Evolutionary conservation across 257 asterid genomes (phyloP).

Genomic region (Gardenia jasminoides): DNA sequence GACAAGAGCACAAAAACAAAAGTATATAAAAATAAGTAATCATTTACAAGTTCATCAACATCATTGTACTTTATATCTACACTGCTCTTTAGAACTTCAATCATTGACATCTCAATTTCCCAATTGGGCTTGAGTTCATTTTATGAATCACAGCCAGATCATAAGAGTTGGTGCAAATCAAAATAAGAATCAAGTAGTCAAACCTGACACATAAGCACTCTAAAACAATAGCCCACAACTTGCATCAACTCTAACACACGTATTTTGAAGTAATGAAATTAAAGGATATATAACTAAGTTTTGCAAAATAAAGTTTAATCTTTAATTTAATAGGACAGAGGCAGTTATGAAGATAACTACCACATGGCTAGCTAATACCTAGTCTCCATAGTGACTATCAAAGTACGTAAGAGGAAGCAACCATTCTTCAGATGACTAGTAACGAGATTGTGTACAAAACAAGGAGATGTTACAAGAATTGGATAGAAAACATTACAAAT

Average conservation of each 20-base stretch:
- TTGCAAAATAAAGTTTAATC: too few relatives aligned
- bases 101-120: slow-evolving; percentile 65
- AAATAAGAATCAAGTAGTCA: too few relatives aligned
- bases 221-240: too few relatives aligned
- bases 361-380: not conserved
- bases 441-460: not conserved
- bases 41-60: slow-evolving; percentile 63
- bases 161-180: not conserved
- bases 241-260: too few relatives aligned
- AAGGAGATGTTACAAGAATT: not conserved
- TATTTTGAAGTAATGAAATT: too few relatives aligned
- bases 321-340: too few relatives aligned
- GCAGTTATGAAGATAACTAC: not conserved
- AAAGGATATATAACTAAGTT: too few relatives aligned
- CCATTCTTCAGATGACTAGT: not conserved
- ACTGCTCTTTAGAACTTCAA: slow-evolving; percentile 66
- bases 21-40: not conserved
- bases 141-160: slow-evolving; percentile 36
- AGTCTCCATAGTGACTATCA: not conserved
- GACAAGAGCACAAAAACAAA: not conserved
- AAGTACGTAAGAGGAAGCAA: not conserved
- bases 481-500: not conserved
- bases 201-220: too few relatives aligned
- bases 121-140: slow-evolving; percentile 66
- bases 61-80: slow-evolving; percentile 75